A percentile compares a stretch with the other conserved stretches of the same genome.
phyloP scores from a whole-genome alignment of 2,329 filamentous ascomycete species.

The Trichoderma semiorbis region DNA sequence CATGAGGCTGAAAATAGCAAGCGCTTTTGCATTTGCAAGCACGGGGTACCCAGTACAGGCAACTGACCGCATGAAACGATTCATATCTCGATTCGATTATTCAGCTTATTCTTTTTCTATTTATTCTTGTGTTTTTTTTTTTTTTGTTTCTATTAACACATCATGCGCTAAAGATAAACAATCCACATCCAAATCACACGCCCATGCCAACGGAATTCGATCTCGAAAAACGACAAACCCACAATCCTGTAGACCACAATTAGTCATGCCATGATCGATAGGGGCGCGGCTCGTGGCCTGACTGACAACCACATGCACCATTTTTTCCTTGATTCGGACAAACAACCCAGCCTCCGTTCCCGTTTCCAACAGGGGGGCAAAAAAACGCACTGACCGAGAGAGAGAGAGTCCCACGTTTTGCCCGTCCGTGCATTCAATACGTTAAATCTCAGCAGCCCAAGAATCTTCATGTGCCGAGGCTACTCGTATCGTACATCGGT shows the following conservation, averaged over 20 bases:
- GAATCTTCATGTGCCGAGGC: neutral
- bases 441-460: neutral
- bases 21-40: neutral
- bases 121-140: neutral
- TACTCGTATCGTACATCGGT: neutral
- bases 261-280: conserved; percentile 1
- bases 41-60: neutral
- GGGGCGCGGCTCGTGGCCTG: neutral
- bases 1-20: neutral
- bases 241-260: neutral
- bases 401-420: neutral
- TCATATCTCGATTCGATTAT: neutral
- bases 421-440: neutral
- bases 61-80: neutral
- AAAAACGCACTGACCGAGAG: neutral
- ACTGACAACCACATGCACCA: neutral
- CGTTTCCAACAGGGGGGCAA: neutral
- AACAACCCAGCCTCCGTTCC: neutral
- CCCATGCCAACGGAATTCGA: neutral
- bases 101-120: neutral
- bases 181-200: neutral
- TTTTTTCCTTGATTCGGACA: neutral
- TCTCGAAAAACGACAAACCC: neutral
- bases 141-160: neutral
- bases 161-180: neutral